These are phyloP conservation scores for Penicillium sp. DNA, from an alignment of 2,329 filamentous ascomycete species.

Conservation along the genomic window DNA sequence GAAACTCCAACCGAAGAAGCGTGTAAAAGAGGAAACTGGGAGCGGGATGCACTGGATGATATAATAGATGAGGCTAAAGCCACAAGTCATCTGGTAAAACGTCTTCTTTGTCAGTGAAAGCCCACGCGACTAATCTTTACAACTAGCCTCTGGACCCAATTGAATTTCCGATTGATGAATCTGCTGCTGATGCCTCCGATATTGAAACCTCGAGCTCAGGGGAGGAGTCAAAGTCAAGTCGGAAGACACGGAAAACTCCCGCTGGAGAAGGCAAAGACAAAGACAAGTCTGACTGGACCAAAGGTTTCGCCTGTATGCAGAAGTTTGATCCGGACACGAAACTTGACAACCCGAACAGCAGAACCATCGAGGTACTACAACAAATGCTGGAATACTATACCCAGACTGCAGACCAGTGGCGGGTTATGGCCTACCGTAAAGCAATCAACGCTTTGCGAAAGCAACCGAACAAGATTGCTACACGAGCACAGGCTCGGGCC, in stretches of 20 bases:
- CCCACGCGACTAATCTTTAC: neutral
- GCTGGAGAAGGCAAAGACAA: slow-evolving; percentile 4
- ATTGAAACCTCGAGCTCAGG: slow-evolving; percentile 14
- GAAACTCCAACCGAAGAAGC: neutral
- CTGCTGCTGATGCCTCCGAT: slow-evolving; percentile 18
- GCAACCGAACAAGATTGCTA: slow-evolving; percentile 63
- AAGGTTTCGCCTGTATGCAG: slow-evolving; percentile 61
- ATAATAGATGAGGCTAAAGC: slow-evolving; percentile 64
- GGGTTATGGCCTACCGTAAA: slow-evolving; percentile 71
- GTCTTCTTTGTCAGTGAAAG: neutral
- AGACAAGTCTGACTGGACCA: slow-evolving; percentile 34
- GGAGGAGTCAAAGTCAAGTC: slow-evolving; percentile 8
- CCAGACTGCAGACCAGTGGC: slow-evolving; percentile 74
- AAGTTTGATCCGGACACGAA: slow-evolving; percentile 49
- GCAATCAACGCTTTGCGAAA: slow-evolving; percentile 71
- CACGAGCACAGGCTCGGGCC: slow-evolving; percentile 65
- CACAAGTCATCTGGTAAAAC: slow-evolving; percentile 55
- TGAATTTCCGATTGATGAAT: slow-evolving; percentile 28
- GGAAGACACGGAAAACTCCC: neutral
- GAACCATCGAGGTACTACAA: slow-evolving; percentile 74
- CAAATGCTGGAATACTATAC: slow-evolving; percentile 78
- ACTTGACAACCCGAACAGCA: slow-evolving; percentile 66
- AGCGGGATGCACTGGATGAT: slow-evolving; percentile 60
- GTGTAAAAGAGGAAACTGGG: slow-evolving; percentile 10
- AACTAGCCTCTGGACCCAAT: slow-evolving; percentile 35